Percentiles rank a stretch among this genome's conserved stretches.
Evolutionary conservation across 2,329 filamentous ascomycete species (phyloP).

Genomic region (Cladosporium cucumerinum): DNA sequence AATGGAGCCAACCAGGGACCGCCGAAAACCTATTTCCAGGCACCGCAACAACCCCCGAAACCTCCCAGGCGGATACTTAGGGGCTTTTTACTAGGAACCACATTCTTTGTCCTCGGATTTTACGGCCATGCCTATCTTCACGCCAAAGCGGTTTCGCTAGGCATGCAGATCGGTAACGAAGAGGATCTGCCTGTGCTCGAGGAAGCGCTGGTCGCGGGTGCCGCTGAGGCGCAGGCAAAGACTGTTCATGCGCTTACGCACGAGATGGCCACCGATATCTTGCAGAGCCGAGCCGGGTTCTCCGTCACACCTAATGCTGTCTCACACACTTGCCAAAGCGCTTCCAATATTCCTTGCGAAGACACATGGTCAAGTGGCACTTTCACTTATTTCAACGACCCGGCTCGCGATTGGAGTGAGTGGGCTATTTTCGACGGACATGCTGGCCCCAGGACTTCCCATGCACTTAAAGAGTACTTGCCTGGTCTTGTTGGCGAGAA

Average conservation of each 20-base stretch:
- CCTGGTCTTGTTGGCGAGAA: conserved; percentile 24
- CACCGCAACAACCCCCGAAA: conserved; percentile 25
- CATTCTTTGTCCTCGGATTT: conserved; percentile 24
- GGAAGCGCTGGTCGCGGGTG: conserved; percentile 21
- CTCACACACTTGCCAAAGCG: conserved; percentile 26
- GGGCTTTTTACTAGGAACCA: conserved; percentile 22
- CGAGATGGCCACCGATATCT: conserved; percentile 23
- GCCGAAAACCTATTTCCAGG: conserved; percentile 33
- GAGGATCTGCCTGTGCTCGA: conserved; percentile 15
- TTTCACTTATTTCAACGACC: conserved; percentile 24
- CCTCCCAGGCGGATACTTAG: conserved; percentile 22
- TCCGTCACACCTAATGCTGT: conserved; percentile 27
- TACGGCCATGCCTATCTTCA: conserved; percentile 21
- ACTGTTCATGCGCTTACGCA: conserved; percentile 23
- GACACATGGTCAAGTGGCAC: conserved; percentile 25
- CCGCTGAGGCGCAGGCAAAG: conserved; percentile 22
- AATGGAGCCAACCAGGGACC: conserved; percentile 23
- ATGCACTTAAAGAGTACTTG: conserved; percentile 27
- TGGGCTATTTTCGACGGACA: conserved; percentile 46
- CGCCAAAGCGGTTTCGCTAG: conserved; percentile 17
- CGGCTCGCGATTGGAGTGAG: conserved; percentile 27
- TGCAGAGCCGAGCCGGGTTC: conserved; percentile 23
- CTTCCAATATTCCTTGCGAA: conserved; percentile 32
- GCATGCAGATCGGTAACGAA: conserved; percentile 14
- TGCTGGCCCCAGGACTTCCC: conserved; percentile 32